Evolutionary conservation across 139 green algal genomes (phyloP), one percentile per base, ranked within the genome.

Genomic region (Volvox reticuliferus): DNA sequence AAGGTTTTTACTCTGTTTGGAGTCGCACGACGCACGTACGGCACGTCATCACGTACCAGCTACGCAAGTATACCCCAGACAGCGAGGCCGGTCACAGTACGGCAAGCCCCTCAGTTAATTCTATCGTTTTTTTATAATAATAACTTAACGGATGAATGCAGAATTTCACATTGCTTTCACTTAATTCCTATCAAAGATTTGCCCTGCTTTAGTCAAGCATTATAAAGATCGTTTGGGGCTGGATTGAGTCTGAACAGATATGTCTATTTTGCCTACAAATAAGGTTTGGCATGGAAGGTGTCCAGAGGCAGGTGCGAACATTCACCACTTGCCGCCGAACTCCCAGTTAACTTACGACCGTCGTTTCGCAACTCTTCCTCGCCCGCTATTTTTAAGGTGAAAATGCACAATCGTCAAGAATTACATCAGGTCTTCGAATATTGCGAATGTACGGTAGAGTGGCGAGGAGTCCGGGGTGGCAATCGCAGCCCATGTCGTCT

Each of bases 281-380:
- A 24, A 20, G 1, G 5, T 84, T 35, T 63, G 36, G 78, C 18
- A 84, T 68, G 78, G 13, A 35, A n/a, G 78, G 20, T 13, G 22
- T 33, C 78, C 78, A 37, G 78, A 84, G 24, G 36, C 78, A 84
- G 78, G 78, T 84, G 19, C 12, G 78, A 18, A 30, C 78, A 30
- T 67, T 65, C 36, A 12, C 37, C 21, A 44, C 78, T 33, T 20
- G 78, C 78, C 36, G 78, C 78, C 37, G 65, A 73, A 73, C 16
- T 30, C 21, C 65, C 65, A 2, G 24, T 73, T 73, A 24, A 73
- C 65, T 55, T 55, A 73, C 65, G 65, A 73, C 65, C 21, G 78
- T 68, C 24, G 6, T 26, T n/a, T 20, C 33, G 33, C 76, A 62
- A 26, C 16, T 36, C 32, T 28, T 36, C 21, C 30, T n/a, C 26